Conservation (phyloP, 495 filamentous ascomycete genomes). For the Penicillium longicatenatum region DNA sequence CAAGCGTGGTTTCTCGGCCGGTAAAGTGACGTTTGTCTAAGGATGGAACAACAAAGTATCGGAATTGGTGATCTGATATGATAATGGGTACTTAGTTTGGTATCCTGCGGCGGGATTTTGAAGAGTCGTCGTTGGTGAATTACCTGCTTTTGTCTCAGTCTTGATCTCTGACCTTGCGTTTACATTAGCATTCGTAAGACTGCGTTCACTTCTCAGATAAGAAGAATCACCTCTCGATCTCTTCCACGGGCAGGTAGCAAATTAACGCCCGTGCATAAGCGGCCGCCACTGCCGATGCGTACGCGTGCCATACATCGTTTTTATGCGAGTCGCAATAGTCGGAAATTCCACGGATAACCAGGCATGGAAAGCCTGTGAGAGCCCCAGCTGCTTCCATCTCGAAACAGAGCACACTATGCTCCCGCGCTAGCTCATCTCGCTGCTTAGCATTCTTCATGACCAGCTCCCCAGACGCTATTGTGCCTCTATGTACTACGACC, state of each 20-base stretch:
- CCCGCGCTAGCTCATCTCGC: slow-evolving; percentile 20
- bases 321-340: slow-evolving; percentile 3
- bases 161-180: too few relatives aligned
- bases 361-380: not conserved
- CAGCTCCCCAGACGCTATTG: slow-evolving; percentile 37
- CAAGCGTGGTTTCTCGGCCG: not conserved
- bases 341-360: not conserved
- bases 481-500: slow-evolving; percentile 33
- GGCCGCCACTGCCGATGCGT: not conserved
- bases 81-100: not conserved
- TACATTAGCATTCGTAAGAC: too few relatives aligned
- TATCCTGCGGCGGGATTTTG: not conserved
- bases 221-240: not conserved
- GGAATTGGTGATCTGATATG: not conserved
- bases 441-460: slow-evolving; percentile 32
- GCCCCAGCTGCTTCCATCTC: slow-evolving; percentile 1
- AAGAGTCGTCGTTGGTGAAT: not conserved
- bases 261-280: not conserved
- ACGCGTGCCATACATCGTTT: not conserved
- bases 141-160: too few relatives aligned
- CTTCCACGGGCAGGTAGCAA: not conserved
- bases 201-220: not conserved
- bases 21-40: not conserved
- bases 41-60: not conserved
- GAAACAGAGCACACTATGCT: slow-evolving; percentile 23